Percentiles rank a stretch among this genome's conserved stretches.
Conservation (phyloP, 2,329 filamentous ascomycete species). For the Arthroderma uncinatum region DNA sequence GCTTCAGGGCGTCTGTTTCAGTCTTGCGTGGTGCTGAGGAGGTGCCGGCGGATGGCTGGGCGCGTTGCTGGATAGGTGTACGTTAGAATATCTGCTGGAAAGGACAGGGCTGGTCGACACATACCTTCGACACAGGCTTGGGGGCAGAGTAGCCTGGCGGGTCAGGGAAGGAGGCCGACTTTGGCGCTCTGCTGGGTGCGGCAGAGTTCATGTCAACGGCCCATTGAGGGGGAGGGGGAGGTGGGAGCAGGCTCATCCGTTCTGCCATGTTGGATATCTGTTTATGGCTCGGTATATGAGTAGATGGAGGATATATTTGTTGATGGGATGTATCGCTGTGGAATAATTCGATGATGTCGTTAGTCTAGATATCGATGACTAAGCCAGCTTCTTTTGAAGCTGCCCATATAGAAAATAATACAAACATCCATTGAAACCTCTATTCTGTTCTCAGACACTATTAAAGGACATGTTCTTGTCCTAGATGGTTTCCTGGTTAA, state of each 20-base stretch:
- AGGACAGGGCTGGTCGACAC: constrained; percentile 12
- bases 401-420: too few relatives aligned
- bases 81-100: constrained; percentile 19
- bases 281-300: neutral
- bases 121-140: constrained; percentile 16
- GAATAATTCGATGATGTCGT: too few relatives aligned
- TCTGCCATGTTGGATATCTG: neutral
- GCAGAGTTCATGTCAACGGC: constrained; percentile 66
- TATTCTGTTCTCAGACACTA: too few relatives aligned
- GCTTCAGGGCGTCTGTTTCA: constrained; percentile 88
- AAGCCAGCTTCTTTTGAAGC: too few relatives aligned
- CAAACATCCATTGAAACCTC: too few relatives aligned
- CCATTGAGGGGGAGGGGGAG: constrained; percentile 60
- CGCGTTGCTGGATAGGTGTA: constrained; percentile 17
- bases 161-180: constrained; percentile 57
- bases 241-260: constrained; percentile 13
- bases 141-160: constrained; percentile 68
- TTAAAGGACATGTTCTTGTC: too few relatives aligned
- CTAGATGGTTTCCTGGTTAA: too few relatives aligned
- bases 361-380: too few relatives aligned
- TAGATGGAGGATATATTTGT: neutral
- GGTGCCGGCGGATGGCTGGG: constrained; percentile 47
- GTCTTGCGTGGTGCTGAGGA: constrained; percentile 44
- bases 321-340: too few relatives aligned
- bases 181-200: constrained; percentile 55